phyloP scores from a whole-genome alignment of 2,329 filamentous ascomycete species.

The Verticillium nonalfalfae region DNA sequence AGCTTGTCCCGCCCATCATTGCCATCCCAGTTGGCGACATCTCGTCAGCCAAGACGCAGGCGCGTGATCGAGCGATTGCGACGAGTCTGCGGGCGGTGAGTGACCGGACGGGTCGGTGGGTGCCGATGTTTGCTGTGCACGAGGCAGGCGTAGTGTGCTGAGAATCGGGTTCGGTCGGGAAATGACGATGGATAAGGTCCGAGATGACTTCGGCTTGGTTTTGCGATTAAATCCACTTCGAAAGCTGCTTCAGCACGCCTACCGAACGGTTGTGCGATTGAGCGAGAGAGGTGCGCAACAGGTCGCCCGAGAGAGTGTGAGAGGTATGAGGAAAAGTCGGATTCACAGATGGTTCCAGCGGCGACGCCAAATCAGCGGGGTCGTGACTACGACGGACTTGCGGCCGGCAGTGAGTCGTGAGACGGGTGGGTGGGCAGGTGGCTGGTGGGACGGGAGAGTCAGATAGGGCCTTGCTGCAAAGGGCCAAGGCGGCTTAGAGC shows the following conservation, averaged over 20 bases:
- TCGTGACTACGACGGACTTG: not conserved
- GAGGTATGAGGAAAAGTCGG: not conserved
- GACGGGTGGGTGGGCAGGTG: not conserved
- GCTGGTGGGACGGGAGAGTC: not conserved
- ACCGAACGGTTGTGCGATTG: not conserved
- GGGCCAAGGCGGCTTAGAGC: not conserved
- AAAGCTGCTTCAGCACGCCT: not conserved
- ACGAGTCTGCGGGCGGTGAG: not conserved
- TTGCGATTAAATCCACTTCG: not conserved
- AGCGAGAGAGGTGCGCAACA: not conserved
- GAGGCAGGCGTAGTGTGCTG: not conserved
- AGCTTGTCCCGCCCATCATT: conserved; percentile 48
- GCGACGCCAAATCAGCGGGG: not conserved
- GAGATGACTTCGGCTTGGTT: not conserved
- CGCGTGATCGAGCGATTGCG: not conserved
- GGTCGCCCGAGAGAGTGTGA: not conserved
- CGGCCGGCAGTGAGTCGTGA: not conserved
- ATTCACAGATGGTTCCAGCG: not conserved
- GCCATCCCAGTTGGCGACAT: conserved; percentile 13
- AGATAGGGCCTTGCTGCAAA: not conserved
- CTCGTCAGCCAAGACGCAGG: not conserved
- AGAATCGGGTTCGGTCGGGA: not conserved
- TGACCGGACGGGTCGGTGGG: not conserved
- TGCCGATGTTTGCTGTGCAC: not conserved
- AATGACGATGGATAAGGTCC: not conserved